Base-by-base conservation (phyloP, 1,139 yeast genomes). In the Pichia sp. region DNA sequence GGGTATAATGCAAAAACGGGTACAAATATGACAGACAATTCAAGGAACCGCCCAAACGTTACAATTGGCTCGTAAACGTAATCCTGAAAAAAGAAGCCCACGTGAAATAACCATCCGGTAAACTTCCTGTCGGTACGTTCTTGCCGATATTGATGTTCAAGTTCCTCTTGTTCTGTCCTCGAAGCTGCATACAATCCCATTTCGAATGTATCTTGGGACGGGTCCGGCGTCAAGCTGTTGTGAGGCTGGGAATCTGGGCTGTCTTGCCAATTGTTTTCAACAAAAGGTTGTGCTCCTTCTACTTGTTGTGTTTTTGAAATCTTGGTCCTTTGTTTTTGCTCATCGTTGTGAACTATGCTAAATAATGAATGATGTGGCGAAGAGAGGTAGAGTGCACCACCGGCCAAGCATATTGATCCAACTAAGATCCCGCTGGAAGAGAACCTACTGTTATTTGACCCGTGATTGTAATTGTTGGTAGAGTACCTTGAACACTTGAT, bases 1-100 rank as follows among this genome's bases (percentile, higher is more conserved):
- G 98, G 98, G 34, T 82, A 75, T 0, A 78, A 58, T 6, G 85
- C 43, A 5, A 90, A 60, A 7, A 92, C 80, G 0, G 99, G 99
- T 1, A 85, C 57, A 58, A 93, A 87, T 6, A 91, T 72, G 1
- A 74, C 61, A 0, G 87, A 73, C 51, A 93, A 72, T 65, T 91
- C 90, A 6, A 86, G 48, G 61, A 91, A 86, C 48, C 99, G 73
- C 0, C 82, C 72, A 48, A 84, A 66, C 0, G 95, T 89, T 1
- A 82, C 73, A 2, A 85, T 36, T 0, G 97, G 97, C 60, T 88
- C 96, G 52, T 83, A 63, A 0, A 83, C 51, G 61, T 77, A 80
- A 63, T 85, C 89, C 4, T 73, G 70, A 2, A 82, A 30, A 2
- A 71, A 64, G 60, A 76, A 84, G 56, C 73, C 69, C 3, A 81